These are phyloP conservation scores for Carex pumila DNA, from an alignment of 176 grass and related monocot species.

Conservation along the genomic window DNA sequence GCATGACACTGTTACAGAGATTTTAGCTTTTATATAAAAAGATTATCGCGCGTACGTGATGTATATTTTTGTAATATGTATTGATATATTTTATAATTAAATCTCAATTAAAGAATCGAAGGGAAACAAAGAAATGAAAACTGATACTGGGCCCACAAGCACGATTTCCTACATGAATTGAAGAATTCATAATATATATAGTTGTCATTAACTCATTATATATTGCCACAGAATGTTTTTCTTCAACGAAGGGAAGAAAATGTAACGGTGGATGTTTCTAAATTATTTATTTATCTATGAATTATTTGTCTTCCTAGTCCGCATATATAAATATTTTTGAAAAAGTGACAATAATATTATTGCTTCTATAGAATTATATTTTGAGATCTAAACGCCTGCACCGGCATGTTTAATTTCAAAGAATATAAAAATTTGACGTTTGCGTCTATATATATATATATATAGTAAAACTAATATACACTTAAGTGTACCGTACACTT, in stretches of 20 bases:
- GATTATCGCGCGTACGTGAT: neutral
- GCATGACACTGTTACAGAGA: neutral
- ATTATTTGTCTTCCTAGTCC: neutral
- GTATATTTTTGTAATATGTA: neutral
- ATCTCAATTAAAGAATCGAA: no score
- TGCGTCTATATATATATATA: no score
- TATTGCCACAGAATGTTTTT: neutral
- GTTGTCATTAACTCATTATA: neutral
- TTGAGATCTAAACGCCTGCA: no score
- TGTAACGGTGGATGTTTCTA: neutral
- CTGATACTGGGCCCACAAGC: neutral
- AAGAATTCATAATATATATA: neutral
- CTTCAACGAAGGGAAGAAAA: neutral
- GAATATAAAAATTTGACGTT: no score
- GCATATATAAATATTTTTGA: neutral
- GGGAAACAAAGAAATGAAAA: neutral
- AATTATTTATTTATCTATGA: neutral
- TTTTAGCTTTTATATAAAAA: neutral
- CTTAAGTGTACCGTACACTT: no score
- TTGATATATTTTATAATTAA: neutral
- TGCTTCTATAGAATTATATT: neutral
- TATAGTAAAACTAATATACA: no score
- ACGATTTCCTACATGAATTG: neutral
- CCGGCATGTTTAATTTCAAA: no score
- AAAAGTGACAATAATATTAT: neutral